These are phyloP conservation scores for Monosporascus sp. DNA, from an alignment of 2,329 filamentous ascomycete species.

Conservation along the genomic window DNA sequence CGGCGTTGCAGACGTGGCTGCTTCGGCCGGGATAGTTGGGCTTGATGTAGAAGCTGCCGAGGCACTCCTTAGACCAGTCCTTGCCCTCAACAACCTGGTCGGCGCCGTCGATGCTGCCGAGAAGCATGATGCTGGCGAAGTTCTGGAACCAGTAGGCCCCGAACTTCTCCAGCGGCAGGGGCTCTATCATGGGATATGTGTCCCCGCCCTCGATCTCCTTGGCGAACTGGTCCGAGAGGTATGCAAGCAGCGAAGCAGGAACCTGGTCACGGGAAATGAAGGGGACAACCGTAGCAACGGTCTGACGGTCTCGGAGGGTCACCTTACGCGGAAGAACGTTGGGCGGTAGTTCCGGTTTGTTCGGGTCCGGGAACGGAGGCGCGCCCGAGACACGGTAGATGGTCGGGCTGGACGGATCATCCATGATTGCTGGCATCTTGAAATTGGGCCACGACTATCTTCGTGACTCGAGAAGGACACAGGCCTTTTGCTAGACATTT, in stretches of 20 bases:
- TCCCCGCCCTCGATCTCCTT: slow-evolving; percentile 89
- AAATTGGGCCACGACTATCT: neutral
- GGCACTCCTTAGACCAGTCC: slow-evolving; percentile 75
- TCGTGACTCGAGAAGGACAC: neutral
- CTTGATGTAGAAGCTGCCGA: slow-evolving; percentile 92
- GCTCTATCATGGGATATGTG: slow-evolving; percentile 82
- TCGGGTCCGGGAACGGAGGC: slow-evolving; percentile 58
- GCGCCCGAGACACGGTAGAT: slow-evolving; percentile 65
- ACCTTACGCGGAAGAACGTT: slow-evolving; percentile 71
- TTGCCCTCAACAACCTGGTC: slow-evolving; percentile 53
- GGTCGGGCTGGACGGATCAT: slow-evolving; percentile 66
- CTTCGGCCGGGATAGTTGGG: slow-evolving; percentile 88
- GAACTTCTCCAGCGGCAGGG: slow-evolving; percentile 69
- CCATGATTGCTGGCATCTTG: slow-evolving; percentile 71
- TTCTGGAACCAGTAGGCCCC: slow-evolving; percentile 86
- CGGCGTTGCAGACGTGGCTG: slow-evolving; percentile 85
- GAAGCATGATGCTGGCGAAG: slow-evolving; percentile 81
- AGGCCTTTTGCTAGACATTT: neutral
- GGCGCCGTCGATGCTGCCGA: slow-evolving; percentile 64
- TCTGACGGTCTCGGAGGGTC: slow-evolving; percentile 76
- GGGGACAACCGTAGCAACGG: slow-evolving; percentile 76
- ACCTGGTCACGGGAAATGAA: slow-evolving; percentile 73
- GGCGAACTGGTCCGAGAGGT: slow-evolving; percentile 79
- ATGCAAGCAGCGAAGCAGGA: slow-evolving; percentile 67
- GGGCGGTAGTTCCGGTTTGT: slow-evolving; percentile 57